Conservation (phyloP, 345 rosid species). For the Laguncularia racemosa region DNA sequence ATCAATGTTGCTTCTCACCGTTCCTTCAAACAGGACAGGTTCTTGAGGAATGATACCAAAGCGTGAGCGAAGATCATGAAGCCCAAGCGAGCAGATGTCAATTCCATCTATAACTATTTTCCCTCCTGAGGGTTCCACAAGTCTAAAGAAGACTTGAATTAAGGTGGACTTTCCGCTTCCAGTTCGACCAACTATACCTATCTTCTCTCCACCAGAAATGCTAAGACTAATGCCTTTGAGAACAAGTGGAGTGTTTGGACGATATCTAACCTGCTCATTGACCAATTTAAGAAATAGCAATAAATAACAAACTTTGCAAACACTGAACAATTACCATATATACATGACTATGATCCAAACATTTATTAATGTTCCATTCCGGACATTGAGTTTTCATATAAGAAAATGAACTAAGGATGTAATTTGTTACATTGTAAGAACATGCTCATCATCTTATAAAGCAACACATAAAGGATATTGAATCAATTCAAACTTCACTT, state of each 20-base stretch:
- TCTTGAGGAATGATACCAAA: constrained; percentile 97
- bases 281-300: constrained; percentile 1
- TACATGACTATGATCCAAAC: neutral
- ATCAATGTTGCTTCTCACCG: constrained; percentile 87
- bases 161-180: constrained; percentile 96
- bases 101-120: constrained; percentile 76
- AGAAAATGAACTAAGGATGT: too few relatives aligned
- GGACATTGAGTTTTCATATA: too few relatives aligned
- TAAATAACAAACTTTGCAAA: neutral
- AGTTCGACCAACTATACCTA: constrained; percentile 90
- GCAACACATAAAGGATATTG: too few relatives aligned
- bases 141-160: constrained; percentile 82
- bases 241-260: constrained; percentile 82
- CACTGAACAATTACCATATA: neutral
- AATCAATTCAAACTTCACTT: too few relatives aligned
- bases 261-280: constrained; percentile 63
- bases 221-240: constrained; percentile 72
- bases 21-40: constrained; percentile 94
- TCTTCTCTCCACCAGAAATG: constrained; percentile 81
- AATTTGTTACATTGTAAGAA: too few relatives aligned
- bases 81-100: constrained; percentile 59
- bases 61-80: constrained; percentile 89
- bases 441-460: too few relatives aligned
- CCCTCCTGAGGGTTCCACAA: constrained; percentile 87
- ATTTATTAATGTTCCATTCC: neutral